Evolutionary conservation across 106 monocot genomes (phyloP).

Genomic region (Dendrobium huoshanense): DNA sequence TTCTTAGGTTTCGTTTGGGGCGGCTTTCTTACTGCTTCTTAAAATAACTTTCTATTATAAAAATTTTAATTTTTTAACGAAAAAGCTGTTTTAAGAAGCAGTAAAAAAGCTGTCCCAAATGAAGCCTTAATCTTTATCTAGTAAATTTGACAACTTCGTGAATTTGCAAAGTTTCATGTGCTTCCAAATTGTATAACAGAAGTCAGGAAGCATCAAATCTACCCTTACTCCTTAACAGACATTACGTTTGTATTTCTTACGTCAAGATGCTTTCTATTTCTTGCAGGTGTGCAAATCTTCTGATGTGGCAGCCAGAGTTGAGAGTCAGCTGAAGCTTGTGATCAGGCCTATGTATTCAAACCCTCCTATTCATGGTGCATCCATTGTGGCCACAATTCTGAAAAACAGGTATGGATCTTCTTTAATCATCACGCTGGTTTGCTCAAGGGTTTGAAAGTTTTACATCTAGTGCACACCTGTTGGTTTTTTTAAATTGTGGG

Average conservation of each 20-base stretch:
- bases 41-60: too few relatives aligned
- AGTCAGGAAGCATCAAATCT: not conserved
- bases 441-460: not conserved
- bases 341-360: slow-evolving; percentile 99
- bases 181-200: not conserved
- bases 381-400: slow-evolving; percentile 93
- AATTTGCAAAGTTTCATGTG: not conserved
- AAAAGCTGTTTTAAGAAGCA: too few relatives aligned
- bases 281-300: slow-evolving; percentile 71
- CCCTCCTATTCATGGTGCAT: slow-evolving; percentile 98
- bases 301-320: slow-evolving; percentile 80
- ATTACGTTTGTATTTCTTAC: not conserved
- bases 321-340: slow-evolving; percentile 95
- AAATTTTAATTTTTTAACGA: too few relatives aligned
- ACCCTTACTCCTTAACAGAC: not conserved
- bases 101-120: too few relatives aligned
- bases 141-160: not conserved
- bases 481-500: not conserved
- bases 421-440: not conserved
- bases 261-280: not conserved
- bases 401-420: slow-evolving; percentile 57
- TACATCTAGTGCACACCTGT: not conserved
- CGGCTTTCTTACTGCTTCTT: too few relatives aligned
- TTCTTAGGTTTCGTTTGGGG: not conserved
- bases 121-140: not conserved